Base-by-base conservation (phyloP, 345 rosid genomes). In the Dimocarpus longan region DNA sequence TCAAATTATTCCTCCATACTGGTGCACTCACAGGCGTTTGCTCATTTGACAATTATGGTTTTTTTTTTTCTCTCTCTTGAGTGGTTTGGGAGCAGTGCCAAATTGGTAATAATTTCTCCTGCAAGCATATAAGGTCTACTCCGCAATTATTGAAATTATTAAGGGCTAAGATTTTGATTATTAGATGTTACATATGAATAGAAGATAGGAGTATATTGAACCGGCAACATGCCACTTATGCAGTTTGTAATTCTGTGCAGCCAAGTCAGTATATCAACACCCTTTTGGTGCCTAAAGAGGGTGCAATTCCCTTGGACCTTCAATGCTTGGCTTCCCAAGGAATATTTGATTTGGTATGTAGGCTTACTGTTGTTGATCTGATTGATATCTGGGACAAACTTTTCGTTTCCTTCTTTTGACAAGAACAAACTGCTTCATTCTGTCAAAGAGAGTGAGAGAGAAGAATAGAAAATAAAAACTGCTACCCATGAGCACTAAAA, bases 221-320 rank as follows among this genome's bases (percentile, higher is more conserved):
- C 40, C 16, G 10, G 77, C 68, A 67, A 19, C 57, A 59, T 76
- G 76, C 70, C 22, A 64, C 68, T 79, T 56, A 77, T 28, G 71
- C 52, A 43, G 9, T 28, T 69, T 70, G 52, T 15, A 73, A 70
- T 70, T 82, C 60, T 82, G 48, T 90, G 89, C 94, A 95, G 98
- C 92, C 93, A 68, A 84, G 87, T 81, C 85, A 90, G 82, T 93
- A 95, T 81, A 83, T 95, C 80, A 92, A 92, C 80, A 88, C 94
- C 10, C 85, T 95, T 81, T 83, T 95, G 80, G 97, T 93, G 78
- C 97, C 97, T 16, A 89, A 86, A 84, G 93, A 87, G 71, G 89
- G 95, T 79, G 88, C 83, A 70, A 85, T 95, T 84, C 86, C 84
- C 10, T 78, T 92, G 62, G 93, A 95, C 80, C 75, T 85, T 72